Evolutionary conservation across 2,329 filamentous ascomycete species (phyloP).

Genomic region (Stemphylium vesicarium): DNA sequence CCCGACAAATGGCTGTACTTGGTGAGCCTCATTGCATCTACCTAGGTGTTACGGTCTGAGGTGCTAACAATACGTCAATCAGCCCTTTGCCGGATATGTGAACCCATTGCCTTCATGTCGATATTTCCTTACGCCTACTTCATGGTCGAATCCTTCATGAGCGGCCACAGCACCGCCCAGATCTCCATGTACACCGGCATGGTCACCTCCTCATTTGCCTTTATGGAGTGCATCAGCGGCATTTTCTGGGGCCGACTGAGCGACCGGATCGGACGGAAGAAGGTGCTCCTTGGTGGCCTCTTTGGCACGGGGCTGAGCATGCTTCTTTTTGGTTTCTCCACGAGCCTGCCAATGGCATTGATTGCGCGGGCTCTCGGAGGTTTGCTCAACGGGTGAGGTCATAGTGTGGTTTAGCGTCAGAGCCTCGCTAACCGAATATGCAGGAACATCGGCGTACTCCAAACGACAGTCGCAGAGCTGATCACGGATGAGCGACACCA

Average conservation of each 20-base stretch:
- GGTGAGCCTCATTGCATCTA: slow-evolving; percentile 48
- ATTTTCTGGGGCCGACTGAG: slow-evolving; percentile 93
- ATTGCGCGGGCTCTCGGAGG: slow-evolving; percentile 88
- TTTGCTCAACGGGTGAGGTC: slow-evolving; percentile 82
- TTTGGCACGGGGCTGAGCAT: slow-evolving; percentile 92
- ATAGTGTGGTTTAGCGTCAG: slow-evolving; percentile 31
- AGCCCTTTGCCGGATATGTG: slow-evolving; percentile 95
- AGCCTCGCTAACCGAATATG: slow-evolving; percentile 40
- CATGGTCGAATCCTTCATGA: slow-evolving; percentile 92
- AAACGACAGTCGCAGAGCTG: slow-evolving; percentile 93
- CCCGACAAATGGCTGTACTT: slow-evolving; percentile 63
- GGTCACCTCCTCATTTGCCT: slow-evolving; percentile 94
- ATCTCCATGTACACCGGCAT: slow-evolving; percentile 94
- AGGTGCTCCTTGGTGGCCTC: slow-evolving; percentile 87
- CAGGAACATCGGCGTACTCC: slow-evolving; percentile 91
- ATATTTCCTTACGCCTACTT: slow-evolving; percentile 99
- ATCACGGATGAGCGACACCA: slow-evolving; percentile 94
- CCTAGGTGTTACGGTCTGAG: not conserved
- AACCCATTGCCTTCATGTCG: slow-evolving; percentile 99
- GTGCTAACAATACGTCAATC: slow-evolving; percentile 8
- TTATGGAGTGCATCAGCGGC: slow-evolving; percentile 92
- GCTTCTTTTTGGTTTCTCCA: slow-evolving; percentile 88
- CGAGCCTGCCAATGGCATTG: slow-evolving; percentile 80
- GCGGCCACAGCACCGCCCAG: slow-evolving; percentile 77
- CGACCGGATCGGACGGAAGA: slow-evolving; percentile 90